Evolutionary conservation across 768 basidiomycete genomes (phyloP).

Genomic region (Pluteus cervinus): DNA sequence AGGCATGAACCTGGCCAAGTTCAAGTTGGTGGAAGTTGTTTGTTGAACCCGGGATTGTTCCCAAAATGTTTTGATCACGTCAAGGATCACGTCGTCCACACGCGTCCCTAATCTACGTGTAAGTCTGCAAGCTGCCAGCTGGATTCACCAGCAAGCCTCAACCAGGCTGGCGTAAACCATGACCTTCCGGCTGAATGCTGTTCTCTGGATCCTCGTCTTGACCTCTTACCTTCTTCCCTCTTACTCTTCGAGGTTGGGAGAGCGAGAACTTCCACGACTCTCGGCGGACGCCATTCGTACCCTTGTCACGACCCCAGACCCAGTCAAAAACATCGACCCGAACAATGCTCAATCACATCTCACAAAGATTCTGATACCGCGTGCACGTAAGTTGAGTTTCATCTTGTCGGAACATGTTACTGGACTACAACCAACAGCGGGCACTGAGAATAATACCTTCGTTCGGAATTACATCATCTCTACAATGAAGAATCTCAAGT

Average conservation of each 20-base stretch:
- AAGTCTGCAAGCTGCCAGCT: too few relatives aligned
- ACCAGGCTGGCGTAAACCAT: background rate
- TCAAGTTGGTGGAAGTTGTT: too few relatives aligned
- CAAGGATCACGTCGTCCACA: too few relatives aligned
- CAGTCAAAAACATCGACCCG: conserved; percentile 62
- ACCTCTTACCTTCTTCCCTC: conserved; percentile 15
- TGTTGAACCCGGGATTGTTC: too few relatives aligned
- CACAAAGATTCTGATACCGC: conserved; percentile 80
- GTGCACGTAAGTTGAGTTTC: conserved; percentile 49
- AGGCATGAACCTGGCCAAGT: conserved; percentile 1
- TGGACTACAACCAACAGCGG: conserved; percentile 35
- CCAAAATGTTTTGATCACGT: too few relatives aligned
- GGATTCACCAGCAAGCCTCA: too few relatives aligned
- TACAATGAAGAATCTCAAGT: conserved; percentile 64
- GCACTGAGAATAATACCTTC: conserved; percentile 70
- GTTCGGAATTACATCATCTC: conserved; percentile 80
- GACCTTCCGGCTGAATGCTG: too few relatives aligned
- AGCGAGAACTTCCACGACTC: conserved; percentile 37
- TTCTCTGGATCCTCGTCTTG: conserved; percentile 10
- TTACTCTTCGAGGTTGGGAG: conserved; percentile 24
- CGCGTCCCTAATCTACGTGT: too few relatives aligned
- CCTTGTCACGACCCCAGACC: conserved; percentile 54
- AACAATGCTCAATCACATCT: conserved; percentile 65
- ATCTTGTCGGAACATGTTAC: conserved; percentile 3
- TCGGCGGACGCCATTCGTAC: conserved; percentile 43